These are phyloP conservation scores for Leptographium flavum DNA, from an alignment of 2,329 filamentous ascomycete species.

Conservation along the genomic window DNA sequence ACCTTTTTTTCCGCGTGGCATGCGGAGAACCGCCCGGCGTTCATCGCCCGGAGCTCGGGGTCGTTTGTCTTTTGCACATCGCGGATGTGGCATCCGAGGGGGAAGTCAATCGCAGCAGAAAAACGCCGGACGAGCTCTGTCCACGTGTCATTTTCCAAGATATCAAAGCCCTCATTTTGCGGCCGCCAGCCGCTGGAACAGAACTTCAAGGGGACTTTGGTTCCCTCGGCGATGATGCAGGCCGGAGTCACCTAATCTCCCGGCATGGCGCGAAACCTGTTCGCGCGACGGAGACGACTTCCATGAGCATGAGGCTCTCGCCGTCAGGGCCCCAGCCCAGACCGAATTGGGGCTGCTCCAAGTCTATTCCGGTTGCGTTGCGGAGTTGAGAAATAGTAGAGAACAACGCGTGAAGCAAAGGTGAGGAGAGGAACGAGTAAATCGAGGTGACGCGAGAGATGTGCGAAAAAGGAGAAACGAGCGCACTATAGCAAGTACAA, in stretches of 20 bases:
- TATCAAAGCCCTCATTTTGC: not conserved
- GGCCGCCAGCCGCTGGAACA: slow-evolving; percentile 7
- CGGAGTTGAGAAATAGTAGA: too few relatives aligned
- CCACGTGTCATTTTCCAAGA: slow-evolving; percentile 3
- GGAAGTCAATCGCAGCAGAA: not conserved
- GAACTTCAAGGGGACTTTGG: not conserved
- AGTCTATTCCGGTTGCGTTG: not conserved
- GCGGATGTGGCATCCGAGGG: not conserved
- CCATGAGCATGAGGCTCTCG: not conserved
- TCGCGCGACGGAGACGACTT: fast-evolving
- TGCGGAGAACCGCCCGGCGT: slow-evolving; percentile 5
- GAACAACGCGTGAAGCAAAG: too few relatives aligned
- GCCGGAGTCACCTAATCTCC: slow-evolving; percentile 3
- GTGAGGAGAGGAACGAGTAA: too few relatives aligned
- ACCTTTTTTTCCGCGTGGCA: slow-evolving; percentile 12
- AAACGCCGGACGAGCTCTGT: slow-evolving; percentile 6
- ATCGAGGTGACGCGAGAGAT: too few relatives aligned
- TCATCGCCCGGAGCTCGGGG: not conserved
- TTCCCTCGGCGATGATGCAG: slow-evolving; percentile 3
- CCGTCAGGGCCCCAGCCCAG: slow-evolving; percentile 4
- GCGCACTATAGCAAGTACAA: too few relatives aligned
- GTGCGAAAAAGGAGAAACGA: too few relatives aligned
- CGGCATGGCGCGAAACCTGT: not conserved
- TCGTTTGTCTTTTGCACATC: slow-evolving; percentile 5
- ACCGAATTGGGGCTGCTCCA: not conserved